phyloP scores from a whole-genome alignment of 1,139 yeast genomes.

The Yamadazyma oceani region DNA sequence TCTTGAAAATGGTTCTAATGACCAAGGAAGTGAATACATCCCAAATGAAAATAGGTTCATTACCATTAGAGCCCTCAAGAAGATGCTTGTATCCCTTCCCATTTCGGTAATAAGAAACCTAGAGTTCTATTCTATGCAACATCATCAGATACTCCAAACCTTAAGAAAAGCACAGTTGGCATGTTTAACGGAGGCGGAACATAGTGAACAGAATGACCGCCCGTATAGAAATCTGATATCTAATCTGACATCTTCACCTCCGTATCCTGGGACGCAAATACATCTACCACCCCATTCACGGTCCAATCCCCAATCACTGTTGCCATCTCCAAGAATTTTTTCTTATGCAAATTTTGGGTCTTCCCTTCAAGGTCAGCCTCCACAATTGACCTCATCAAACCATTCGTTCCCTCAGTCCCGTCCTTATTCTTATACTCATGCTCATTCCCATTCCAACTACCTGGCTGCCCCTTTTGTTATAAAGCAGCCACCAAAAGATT shows the following conservation, averaged over 20 bases:
- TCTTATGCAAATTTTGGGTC: too few relatives aligned
- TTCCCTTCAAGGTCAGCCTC: too few relatives aligned
- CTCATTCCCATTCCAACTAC: too few relatives aligned
- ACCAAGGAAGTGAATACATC: background rate
- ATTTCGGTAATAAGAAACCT: constrained; percentile 7
- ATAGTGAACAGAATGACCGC: background rate
- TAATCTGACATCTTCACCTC: constrained; percentile 1
- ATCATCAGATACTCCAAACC: constrained; percentile 4
- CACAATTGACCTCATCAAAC: too few relatives aligned
- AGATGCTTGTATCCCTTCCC: constrained; percentile 9
- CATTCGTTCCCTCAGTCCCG: too few relatives aligned
- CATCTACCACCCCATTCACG: too few relatives aligned
- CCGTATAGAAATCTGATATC: constrained; percentile 3
- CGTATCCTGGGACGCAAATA: background rate
- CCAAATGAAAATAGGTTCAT: constrained; percentile 1
- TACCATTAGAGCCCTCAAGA: background rate
- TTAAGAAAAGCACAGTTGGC: constrained; percentile 7
- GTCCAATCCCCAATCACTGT: too few relatives aligned
- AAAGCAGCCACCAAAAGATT: too few relatives aligned
- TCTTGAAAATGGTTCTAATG: too few relatives aligned
- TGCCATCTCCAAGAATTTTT: background rate
- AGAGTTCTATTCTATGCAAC: constrained; percentile 8
- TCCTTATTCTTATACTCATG: too few relatives aligned
- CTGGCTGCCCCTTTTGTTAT: too few relatives aligned
- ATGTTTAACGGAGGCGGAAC: background rate